These are phyloP conservation scores for Colletotrichum sp. DNA, from an alignment of 2,329 filamentous ascomycete genomes.

Conservation along the genomic window DNA sequence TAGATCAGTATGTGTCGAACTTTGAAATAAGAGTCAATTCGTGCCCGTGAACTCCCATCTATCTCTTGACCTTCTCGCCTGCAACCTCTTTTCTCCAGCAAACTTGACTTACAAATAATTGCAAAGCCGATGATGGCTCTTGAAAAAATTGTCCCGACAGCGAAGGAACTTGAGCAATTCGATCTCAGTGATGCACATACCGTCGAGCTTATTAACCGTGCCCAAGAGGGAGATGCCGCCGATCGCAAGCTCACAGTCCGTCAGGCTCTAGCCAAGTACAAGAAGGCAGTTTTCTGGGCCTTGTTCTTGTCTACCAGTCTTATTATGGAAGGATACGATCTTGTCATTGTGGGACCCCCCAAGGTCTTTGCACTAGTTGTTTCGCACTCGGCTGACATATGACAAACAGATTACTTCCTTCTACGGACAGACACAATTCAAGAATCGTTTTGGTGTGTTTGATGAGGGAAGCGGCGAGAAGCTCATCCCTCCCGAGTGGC, in stretches of 20 bases:
- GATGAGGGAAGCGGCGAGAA: slow-evolving; percentile 32
- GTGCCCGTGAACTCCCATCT: accelerated
- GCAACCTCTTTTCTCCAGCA: accelerated
- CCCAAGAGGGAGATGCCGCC: neutral
- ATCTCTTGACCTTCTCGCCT: accelerated
- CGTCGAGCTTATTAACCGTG: neutral
- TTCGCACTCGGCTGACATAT: neutral
- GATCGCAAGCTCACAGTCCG: slow-evolving; percentile 28
- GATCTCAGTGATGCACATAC: neutral
- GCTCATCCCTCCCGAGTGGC: slow-evolving; percentile 48
- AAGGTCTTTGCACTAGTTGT: neutral
- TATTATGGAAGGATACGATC: slow-evolving; percentile 57
- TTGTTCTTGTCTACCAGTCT: slow-evolving; percentile 44
- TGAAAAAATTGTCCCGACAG: neutral
- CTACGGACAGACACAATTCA: slow-evolving; percentile 36
- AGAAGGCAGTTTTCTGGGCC: slow-evolving; percentile 33
- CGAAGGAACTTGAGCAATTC: neutral
- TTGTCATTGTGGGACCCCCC: slow-evolving; percentile 42
- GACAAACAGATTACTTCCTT: slow-evolving; percentile 27
- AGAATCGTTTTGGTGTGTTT: slow-evolving; percentile 31
- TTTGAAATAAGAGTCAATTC: neutral
- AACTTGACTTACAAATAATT: too few species aligned
- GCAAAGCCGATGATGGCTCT: neutral
- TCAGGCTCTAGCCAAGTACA: slow-evolving; percentile 29
- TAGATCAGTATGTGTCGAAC: neutral